Evolutionary conservation across 305 asterid genomes (phyloP), one percentile per base, ranked within the genome.

Genomic region (Nicotiana rustica): DNA sequence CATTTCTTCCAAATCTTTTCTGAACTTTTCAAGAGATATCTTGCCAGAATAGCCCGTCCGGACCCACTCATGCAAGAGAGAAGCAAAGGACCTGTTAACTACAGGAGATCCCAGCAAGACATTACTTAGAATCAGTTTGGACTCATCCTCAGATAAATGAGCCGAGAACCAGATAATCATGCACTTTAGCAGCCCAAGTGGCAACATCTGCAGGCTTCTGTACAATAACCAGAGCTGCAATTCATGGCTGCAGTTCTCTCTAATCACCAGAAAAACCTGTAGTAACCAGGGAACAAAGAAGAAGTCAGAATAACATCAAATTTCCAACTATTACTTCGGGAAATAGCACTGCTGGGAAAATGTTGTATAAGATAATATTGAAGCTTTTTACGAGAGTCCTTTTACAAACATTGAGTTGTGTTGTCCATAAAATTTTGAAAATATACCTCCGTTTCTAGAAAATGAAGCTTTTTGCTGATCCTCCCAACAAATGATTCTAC

Each of bases 381-480:
- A 76, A 56, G 31, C 19, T 29, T 31, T 56, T 15, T 33, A 18
- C 66, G 56, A 10, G 52, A 67, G 52, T 55, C n/a, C 59, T 76
- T 18, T 29, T 15, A 17, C 9, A 31, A 76, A 29, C 67, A 64
- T 61, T 62, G 76, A 41, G 29, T 44, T 41, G 76, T 64, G 21
- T 44, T 41, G 75, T 62, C 62, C 62, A 62, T 62, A 79, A 62
- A 4, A 19, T 79, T 41, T 38, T 79, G 82, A 44, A 79, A 8
- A 79, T 57, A 67, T 89, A 95, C 99, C 98, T 91, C 91, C 21
- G 81, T 84, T 86, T 95, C 97, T 70, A 94, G 91, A 87, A 88
- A 86, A 67, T 5, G 84, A 81, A 95, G 84, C 84, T 86, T 86
- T 77, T 85, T 89, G 86, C 84, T 90, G 67, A 92, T 86, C 86